Base-by-base conservation (phyloP, 2,329 filamentous ascomycete genomes). In the Pseudocercospora vitis region DNA sequence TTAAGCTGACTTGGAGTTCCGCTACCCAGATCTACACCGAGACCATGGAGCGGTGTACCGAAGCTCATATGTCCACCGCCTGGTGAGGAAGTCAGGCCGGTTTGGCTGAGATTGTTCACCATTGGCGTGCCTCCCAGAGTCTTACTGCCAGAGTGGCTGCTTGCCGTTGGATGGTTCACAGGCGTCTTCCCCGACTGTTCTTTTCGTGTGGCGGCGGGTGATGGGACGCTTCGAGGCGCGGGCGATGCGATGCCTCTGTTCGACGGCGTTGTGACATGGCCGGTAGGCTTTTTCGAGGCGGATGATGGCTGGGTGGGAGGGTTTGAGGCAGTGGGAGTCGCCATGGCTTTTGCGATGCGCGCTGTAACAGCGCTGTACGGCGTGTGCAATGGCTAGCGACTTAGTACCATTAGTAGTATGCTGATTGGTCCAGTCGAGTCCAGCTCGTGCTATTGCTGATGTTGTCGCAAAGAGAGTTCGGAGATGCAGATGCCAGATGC, bases 221-320 rank as follows among this genome's bases (percentile, higher is more conserved):
- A 67, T 14, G 64, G 62, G 8, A 62, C 58, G 51, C 61, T 64
- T 40, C 65, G 62, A 48, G 62, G 65, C 19, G 63, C 70, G 66
- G 75, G 65, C 69, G 76, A 60, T 70, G 74, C 23, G 68, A 72
- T 47, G 71, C 71, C 33, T 67, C 74, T 39, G 67, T 73, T 68
- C 70, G 74, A 57, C 62, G 68, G 68, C 7, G 67, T 70, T 14
- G 63, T 61, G 48, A 63, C 63, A 55, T 64, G 60, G 26, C 54
- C 57, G 16, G 56, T 52, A 4, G 61, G 40, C 48, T 65, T 63
- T 52, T 69, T 69, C 24, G 67, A 66, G 29, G 65, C 66, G 2
- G 65, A 65, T 3, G 53, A 50, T 4, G 65, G 62, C 31, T 61
- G 59, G 8, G 54, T 37, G 9, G 52, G 47, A 2, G 56, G 50